Evolutionary conservation across 1,284 basidiomycete species (phyloP).

Genomic region (Pseudozyma sp.): DNA sequence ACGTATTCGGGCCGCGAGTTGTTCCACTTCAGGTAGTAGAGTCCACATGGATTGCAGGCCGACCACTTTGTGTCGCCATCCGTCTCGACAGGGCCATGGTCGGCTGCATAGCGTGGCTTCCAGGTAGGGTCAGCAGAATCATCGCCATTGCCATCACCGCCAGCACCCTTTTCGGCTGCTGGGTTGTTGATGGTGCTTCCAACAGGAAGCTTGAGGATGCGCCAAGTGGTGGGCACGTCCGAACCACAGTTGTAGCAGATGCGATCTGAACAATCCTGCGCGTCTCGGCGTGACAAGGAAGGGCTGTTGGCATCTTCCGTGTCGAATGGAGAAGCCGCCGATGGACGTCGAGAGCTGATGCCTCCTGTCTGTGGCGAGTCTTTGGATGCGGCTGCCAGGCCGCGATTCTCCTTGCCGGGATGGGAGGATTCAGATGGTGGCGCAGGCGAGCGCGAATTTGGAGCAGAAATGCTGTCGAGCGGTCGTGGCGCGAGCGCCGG

Average conservation of each 20-base stretch:
- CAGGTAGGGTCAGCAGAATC: conserved; percentile 19
- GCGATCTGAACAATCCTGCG: conserved; percentile 12
- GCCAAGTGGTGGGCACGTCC: conserved; percentile 52
- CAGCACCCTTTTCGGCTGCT: conserved; percentile 33
- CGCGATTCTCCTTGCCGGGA: conserved; percentile 38
- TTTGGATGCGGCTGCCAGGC: conserved; percentile 8
- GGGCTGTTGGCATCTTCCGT: conserved; percentile 20
- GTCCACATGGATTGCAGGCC: conserved; percentile 66
- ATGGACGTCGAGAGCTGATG: conserved; percentile 21
- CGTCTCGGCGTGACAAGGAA: conserved; percentile 24
- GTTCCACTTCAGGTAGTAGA: conserved; percentile 61
- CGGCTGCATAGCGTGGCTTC: conserved; percentile 22
- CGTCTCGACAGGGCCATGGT: conserved; percentile 30
- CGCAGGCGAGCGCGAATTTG: conserved; percentile 15
- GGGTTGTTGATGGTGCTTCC: conserved; percentile 52
- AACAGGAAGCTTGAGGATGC: conserved; percentile 48
- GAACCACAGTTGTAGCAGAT: conserved; percentile 66
- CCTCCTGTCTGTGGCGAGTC: conserved; percentile 16
- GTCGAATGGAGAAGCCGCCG: conserved; percentile 21
- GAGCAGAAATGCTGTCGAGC: conserved; percentile 24
- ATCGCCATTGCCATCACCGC: conserved; percentile 17
- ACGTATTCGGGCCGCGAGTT: conserved; percentile 57
- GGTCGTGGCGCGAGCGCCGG: conserved; percentile 25
- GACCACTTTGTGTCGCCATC: conserved; percentile 54
- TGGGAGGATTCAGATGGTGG: conserved; percentile 7